Base-by-base conservation (phyloP, 805 yeast species). In the Ogataea paradorogensis region DNA sequence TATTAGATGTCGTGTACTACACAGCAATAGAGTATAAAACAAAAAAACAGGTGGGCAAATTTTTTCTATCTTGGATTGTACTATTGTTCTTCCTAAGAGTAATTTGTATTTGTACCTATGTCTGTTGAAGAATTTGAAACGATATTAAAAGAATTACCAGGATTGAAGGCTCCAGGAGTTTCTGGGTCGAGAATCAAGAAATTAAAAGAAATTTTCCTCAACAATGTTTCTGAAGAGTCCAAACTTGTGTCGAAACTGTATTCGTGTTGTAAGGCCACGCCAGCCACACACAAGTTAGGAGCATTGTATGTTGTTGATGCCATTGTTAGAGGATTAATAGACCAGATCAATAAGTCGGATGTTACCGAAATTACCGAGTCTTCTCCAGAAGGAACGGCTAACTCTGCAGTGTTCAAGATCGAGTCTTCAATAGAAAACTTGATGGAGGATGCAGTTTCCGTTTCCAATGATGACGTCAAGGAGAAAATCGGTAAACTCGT, bases 151-250 rank as follows among this genome's bases (percentile, higher is more conserved):
- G 80, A 76, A 55, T 59, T 77, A 38, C 68, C 74, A 21, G 70
- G 74, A 5, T 65, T 84, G 53, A 83, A 82, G 63, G 78, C 96
- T 11, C 91, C 91, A 10, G 98, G 99, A 45, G 93, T 91, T 38
- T 89, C 97, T 21, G 98, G 98, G 30, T 80, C 95, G 40, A 88
- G 96, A 68, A 93, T 91, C 64, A 86, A 86, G 62, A 81, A 81
- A 56, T 70, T 90, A 58, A 85, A 91, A 32, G 84, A 85, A 42
- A 61, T 85, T 46, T 95, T 96, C 42, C 70, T 82, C 45, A 75
- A 74, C 50, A 77, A 88, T 61, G 83, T 84, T 27, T 44, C 46
- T 32, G 58, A 60, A 28, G 66, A 62, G 50, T 69, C 82, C 18
- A 70, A 72, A 46, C 62, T 85, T 38, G 72, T 82, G 33, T 73